Base-by-base conservation (phyloP, 352 stramenopile genomes). In the Globisporangium takayamanum region DNA sequence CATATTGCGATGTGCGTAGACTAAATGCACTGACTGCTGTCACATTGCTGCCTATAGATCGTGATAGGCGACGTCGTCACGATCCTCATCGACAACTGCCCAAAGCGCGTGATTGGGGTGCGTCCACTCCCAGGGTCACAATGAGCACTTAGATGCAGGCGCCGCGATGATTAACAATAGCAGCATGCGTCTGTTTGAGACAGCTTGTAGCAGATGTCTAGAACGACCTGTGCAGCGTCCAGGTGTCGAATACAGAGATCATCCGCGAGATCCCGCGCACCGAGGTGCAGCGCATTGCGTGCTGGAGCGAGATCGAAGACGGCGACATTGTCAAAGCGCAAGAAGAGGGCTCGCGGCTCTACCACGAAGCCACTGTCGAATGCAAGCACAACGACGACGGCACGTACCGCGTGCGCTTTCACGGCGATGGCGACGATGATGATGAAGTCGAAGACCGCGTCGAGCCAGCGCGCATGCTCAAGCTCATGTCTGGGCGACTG, bases 371-470 rank as follows among this genome's bases (percentile, higher is more conserved):
- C 12, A 79, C 84, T 25, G 74, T 86, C 33, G 37, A 80, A 10
- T 59, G 62, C 15, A 64, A 68, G 16, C 80, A 88, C 56, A 49
- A 49, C 25, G 62, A 67, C 5, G 66, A 85, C 49, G 76, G 76
- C 59, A 82, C 78, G 2, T 88, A 82, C 65, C 83, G 79, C 64
- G 78, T 88, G 58, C 74, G 77, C 44, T 88, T 88, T 55, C 63
- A 53, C 48, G 73, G 82, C 14, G 78, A 81, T 47, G 75, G 80
- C 15, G 78, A 81, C 50, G 66, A 57, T 39, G 73, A 85, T 16
- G 78, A 83, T 48, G 74, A 86, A 60, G 63, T 82, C 18, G 76
- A 88, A 51, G 70, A 86, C 62, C 62, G 75, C 22, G 63, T 86
- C 47, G 47, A 66, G 14, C 50, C 48, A 0, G 74, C 81, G 44